Evolutionary conservation across 1,284 basidiomycete species (phyloP), one percentile per base, ranked within the genome.

Genomic region (Boletus holoroseus): DNA sequence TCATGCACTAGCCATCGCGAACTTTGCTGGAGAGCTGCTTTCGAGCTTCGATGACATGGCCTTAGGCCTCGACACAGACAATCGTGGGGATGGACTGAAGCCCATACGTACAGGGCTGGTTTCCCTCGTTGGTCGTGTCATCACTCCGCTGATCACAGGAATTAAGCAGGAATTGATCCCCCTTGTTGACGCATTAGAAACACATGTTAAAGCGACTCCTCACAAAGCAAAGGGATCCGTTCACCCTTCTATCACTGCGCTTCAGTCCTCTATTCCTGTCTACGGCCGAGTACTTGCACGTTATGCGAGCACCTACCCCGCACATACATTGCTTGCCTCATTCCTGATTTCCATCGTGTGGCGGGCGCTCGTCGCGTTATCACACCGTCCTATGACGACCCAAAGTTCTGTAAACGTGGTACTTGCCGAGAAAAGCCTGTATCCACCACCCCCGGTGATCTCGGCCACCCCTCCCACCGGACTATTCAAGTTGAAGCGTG

Each of bases 321-420:
- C 82, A 0, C 82, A 89, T 57, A 70, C 76, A 15, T 68, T 73
- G 1, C 72, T 89, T 20, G 85, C 85, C 0, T 78, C 82, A 1
- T 76, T 88, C 53, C 73, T 86, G 54, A 88, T 90, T 59, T 82
- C 79, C 7, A 64, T 86, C 1, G 69, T 86, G 2, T 90, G 88
- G 88, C 78, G 77, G 12, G 79, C 77, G 4, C 73, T 89, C 45
- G 78, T 89, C 26, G 82, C 85, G 13, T 64, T 90, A 20, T 74
- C 83, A 13, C 75, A 85, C 64, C 77, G 87, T 26, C 74, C 76
- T 6, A 55, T 64, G 7, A 58, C 69, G 4, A 51, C 76, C 0
- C 64, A 65, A 13, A 57, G 71, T n/a, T 58, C 62, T 16, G 61
- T 69, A 7, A 51, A 63, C 4, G 50, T 60, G 11, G 50, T 43